These are phyloP conservation scores for Saccharomycopsis fibuligera DNA, from an alignment of 805 yeast species.

Conservation along the genomic window DNA sequence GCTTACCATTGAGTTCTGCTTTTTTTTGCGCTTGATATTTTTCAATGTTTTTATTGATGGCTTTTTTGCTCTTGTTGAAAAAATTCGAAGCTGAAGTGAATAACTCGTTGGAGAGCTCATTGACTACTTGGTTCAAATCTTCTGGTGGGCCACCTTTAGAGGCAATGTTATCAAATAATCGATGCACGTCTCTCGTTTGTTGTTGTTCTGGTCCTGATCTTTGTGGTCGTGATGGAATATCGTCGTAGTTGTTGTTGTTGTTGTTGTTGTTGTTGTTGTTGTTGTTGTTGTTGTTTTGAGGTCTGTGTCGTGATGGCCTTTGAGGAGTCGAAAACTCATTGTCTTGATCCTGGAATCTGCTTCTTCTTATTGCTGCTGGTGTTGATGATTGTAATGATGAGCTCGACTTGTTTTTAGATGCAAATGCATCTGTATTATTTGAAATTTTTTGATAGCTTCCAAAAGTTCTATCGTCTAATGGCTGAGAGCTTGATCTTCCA, in stretches of 20 bases:
- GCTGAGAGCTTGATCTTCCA: background rate
- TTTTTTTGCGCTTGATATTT: slow-evolving; percentile 20
- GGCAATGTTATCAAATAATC: slow-evolving; percentile 12
- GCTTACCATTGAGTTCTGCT: slow-evolving; percentile 33
- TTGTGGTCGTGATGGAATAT: background rate
- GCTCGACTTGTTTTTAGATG: too few relatives aligned
- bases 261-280: too few relatives aligned
- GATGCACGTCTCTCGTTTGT: slow-evolving; percentile 11
- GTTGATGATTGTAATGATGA: background rate
- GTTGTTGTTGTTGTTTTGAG: background rate
- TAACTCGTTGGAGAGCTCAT: slow-evolving; percentile 19
- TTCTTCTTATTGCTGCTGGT: too few relatives aligned
- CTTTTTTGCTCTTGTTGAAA: slow-evolving; percentile 29
- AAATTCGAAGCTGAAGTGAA: slow-evolving; percentile 27
- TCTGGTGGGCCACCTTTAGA: slow-evolving; percentile 1
- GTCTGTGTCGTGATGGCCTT: too few relatives aligned
- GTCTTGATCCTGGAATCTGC: background rate
- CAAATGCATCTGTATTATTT: too few relatives aligned
- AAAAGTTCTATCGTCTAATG: too few relatives aligned
- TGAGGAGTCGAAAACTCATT: background rate
- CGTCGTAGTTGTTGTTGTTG: slow-evolving; percentile 1
- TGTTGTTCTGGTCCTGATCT: background rate
- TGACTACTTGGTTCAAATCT: slow-evolving; percentile 13
- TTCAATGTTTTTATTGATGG: slow-evolving; percentile 25
- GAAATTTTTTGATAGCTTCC: too few relatives aligned